phyloP scores from a whole-genome alignment of 768 basidiomycete species.

The Tephrocybe sp. region DNA sequence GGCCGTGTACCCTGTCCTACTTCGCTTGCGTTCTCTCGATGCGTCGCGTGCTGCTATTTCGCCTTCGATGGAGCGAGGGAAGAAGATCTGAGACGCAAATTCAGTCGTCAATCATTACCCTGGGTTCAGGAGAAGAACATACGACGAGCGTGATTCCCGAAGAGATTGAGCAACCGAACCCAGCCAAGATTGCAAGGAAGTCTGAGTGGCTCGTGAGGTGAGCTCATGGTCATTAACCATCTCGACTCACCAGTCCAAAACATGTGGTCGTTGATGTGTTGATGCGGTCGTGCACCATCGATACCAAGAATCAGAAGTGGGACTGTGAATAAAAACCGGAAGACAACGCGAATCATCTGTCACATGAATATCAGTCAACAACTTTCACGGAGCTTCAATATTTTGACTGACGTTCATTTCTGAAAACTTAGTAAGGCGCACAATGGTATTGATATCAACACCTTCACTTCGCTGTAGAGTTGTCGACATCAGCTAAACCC shows the following conservation, averaged over 20 bases:
- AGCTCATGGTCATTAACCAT: background rate
- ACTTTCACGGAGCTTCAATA: background rate
- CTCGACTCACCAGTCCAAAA: constrained; percentile 44
- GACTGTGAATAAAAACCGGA: constrained; percentile 71
- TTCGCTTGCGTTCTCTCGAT: constrained; percentile 38
- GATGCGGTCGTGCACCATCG: constrained; percentile 65
- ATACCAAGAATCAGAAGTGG: constrained; percentile 66
- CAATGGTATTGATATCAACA: constrained; percentile 64
- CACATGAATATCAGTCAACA: background rate
- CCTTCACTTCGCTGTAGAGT: constrained; percentile 54
- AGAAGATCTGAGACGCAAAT: constrained; percentile 63
- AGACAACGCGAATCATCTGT: constrained; percentile 68
- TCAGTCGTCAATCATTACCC: background rate
- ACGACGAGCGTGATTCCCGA: constrained; percentile 77
- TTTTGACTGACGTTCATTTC: constrained; percentile 69
- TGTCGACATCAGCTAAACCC: background rate
- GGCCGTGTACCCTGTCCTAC: constrained; percentile 21
- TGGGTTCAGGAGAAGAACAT: constrained; percentile 18
- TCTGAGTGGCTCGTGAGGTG: constrained; percentile 36
- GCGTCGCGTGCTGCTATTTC: constrained; percentile 60
- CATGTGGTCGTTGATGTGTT: constrained; percentile 65
- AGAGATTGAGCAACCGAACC: constrained; percentile 62
- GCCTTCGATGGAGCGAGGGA: constrained; percentile 72
- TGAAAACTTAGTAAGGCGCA: constrained; percentile 77
- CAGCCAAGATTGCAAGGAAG: constrained; percentile 56